Evolutionary conservation across 352 stramenopile species (phyloP), one percentile per base, ranked within the genome.

Genomic region (Globisporangium cylindrosporum): DNA sequence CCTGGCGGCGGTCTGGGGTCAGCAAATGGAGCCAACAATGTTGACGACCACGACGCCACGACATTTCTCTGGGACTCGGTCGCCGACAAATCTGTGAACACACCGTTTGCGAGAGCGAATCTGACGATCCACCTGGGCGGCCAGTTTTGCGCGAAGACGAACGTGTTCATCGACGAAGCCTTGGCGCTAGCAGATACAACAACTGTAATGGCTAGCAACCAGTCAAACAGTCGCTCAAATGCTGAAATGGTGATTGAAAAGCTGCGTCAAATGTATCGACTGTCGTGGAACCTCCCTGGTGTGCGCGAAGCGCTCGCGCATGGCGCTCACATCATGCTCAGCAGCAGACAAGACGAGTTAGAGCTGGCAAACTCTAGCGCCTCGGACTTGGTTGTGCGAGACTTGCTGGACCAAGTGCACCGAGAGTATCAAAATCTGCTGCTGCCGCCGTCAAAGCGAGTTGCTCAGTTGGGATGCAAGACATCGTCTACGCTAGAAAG

Each of bases 231-330:
- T 24, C 22, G 54, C 1, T 22, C 1, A 36, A 20, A 4, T 10
- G 34, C 32, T 10, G 29, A 32, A 48, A 53, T 53, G 0, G 67
- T 88, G 32, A 58, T 75, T 6, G 65, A 77, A 1, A 75, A 80
- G 14, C 64, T 94, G 32, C 77, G 81, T 1, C 66, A 90, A 46
- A 69, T 80, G 27, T 87, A 88, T 32, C 75, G 86, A n/a, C 49
- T 82, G 4, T 54, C 67, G 4, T 94, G 86, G 86, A 91, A 78
- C 46, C 64, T 77, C 15, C 84, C 86, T 36, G 81, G 78, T 6
- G 67, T 86, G 10, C 76, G 75, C 7, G 68, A 89, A 41, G 59
- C 77, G 15, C 72, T 92, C 6, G 73, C 74, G 3, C 76, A 78
- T 22, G 79, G 82, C 0, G 76, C 77, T 0, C 77, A 90, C 22